Base-by-base conservation (phyloP, 768 basidiomycete species). In the Agrocybe pediades region DNA sequence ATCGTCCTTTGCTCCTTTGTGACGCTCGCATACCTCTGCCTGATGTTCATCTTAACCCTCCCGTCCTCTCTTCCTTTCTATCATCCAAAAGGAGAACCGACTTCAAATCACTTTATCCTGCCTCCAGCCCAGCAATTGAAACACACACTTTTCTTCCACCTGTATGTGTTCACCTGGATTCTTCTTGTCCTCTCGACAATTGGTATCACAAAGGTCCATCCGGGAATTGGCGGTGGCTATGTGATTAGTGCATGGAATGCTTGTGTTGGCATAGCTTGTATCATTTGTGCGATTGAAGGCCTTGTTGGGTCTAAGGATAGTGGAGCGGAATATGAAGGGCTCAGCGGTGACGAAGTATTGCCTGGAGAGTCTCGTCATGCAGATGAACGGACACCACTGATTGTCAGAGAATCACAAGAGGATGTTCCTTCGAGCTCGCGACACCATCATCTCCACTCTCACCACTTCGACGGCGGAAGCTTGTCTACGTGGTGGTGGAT, bases 161-260 rank as follows among this genome's bases (percentile, higher is more conserved):
- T 77, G 2, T 88, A 85, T 58, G 61, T 75, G 16, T 69, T 88
- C 43, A 83, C 82, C 4, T 88, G 85, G 83, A 49, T 81, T 1
- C 65, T 85, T 2, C 80, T 88, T 24, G 67, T 87, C 13, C 55
- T 75, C 24, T 72, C 80, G 16, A 85, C 84, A 0, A 54, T 78
- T 17, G 66, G 74, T 6, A 69, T 83, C 30, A 75, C 71, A 17
- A 66, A 65, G 6, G 54, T 71, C 2, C 29, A 62, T 9, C 62
- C 63, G 2, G 59, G 64, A 9, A 58, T 87, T 6, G 83, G 82
- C 1, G 78, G 83, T 5, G 68, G 80, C 13, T 89, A 88, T 61
- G 77, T 83, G 57, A 58, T 85, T 25, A 82, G 78, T 0, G 72
- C 73, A 2, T 86, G 84, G 80, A 80, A 86, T 51, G 61, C 66